Percentiles rank a stretch among this genome's conserved stretches.
phyloP scores from a whole-genome alignment of 768 basidiomycete species.

The Mycena galericulata region DNA sequence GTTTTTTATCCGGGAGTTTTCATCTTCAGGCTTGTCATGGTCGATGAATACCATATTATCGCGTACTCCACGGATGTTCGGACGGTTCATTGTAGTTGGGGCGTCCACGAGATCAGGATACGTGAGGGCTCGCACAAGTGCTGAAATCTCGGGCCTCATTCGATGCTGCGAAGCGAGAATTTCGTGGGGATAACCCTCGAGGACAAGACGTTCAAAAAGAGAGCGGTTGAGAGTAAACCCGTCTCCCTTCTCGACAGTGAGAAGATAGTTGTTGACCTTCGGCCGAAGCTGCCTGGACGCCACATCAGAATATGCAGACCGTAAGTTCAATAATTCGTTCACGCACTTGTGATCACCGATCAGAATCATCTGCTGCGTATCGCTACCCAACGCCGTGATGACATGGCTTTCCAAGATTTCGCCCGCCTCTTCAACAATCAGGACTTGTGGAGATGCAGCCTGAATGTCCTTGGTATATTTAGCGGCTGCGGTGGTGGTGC shows the following conservation, averaged over 20 bases:
- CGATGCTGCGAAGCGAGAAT: conserved; percentile 72
- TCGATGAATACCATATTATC: conserved; percentile 72
- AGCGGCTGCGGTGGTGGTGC: conserved; percentile 77
- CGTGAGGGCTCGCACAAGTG: conserved; percentile 69
- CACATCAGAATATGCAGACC: neutral
- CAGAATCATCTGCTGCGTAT: conserved; percentile 67
- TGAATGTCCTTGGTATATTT: conserved; percentile 51
- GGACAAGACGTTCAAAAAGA: conserved; percentile 76
- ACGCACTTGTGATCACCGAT: conserved; percentile 82
- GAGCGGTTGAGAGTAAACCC: conserved; percentile 77
- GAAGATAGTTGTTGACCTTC: conserved; percentile 72
- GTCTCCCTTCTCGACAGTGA: conserved; percentile 77
- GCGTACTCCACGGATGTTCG: conserved; percentile 64
- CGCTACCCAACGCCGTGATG: conserved; percentile 63
- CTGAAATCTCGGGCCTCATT: conserved; percentile 81
- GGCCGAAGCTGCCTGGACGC: conserved; percentile 73
- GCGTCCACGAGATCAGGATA: conserved; percentile 76
- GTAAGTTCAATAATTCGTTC: neutral
- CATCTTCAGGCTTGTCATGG: conserved; percentile 68
- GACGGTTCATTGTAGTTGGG: conserved; percentile 59
- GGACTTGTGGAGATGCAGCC: conserved; percentile 59
- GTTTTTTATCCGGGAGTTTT: conserved; percentile 54
- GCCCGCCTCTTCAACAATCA: conserved; percentile 80
- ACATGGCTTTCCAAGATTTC: conserved; percentile 79
- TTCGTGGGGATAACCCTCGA: conserved; percentile 70